Evolutionary conservation across 2,329 filamentous ascomycete species (phyloP).

Genomic region (Penicillium sp.): DNA sequence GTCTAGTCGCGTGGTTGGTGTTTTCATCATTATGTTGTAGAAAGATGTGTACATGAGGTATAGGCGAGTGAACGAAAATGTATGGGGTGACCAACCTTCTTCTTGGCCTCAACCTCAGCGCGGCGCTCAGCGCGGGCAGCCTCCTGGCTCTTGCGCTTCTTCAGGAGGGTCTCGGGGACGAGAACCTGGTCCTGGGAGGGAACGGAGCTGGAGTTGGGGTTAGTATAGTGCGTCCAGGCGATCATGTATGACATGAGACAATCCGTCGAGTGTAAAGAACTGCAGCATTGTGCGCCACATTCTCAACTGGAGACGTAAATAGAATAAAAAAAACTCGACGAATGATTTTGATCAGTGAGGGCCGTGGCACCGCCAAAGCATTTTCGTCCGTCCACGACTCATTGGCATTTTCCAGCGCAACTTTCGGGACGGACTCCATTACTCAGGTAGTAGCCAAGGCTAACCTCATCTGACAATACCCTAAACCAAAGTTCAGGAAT

Average conservation of each 20-base stretch:
- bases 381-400: slow-evolving; percentile 15
- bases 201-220: slow-evolving; percentile 65
- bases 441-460: slow-evolving; percentile 31
- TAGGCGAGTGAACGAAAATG: slow-evolving; percentile 5
- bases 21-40: slow-evolving; percentile 84
- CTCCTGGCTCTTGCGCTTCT: slow-evolving; percentile 99
- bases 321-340: slow-evolving; percentile 66
- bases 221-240: slow-evolving; percentile 75
- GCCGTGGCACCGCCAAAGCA: slow-evolving; percentile 16
- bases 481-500: slow-evolving; percentile 49
- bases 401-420: slow-evolving; percentile 24
- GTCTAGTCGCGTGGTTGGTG: slow-evolving; percentile 87
- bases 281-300: slow-evolving; percentile 85
- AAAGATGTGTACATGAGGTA: slow-evolving; percentile 10
- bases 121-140: slow-evolving; percentile 89
- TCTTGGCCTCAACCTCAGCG: slow-evolving; percentile 75
- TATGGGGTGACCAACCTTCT: slow-evolving; percentile 63
- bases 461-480: slow-evolving; percentile 73
- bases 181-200: slow-evolving; percentile 93
- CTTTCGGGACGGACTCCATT: slow-evolving; percentile 20
- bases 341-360: slow-evolving; percentile 76
- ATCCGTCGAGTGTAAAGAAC: slow-evolving; percentile 75
- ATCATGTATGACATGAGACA: slow-evolving; percentile 56
- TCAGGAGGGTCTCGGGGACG: slow-evolving; percentile 98
- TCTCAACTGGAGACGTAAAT: slow-evolving; percentile 64